Conservation (phyloP, 805 yeast genomes). For the Metschnikowia continentalis region DNA sequence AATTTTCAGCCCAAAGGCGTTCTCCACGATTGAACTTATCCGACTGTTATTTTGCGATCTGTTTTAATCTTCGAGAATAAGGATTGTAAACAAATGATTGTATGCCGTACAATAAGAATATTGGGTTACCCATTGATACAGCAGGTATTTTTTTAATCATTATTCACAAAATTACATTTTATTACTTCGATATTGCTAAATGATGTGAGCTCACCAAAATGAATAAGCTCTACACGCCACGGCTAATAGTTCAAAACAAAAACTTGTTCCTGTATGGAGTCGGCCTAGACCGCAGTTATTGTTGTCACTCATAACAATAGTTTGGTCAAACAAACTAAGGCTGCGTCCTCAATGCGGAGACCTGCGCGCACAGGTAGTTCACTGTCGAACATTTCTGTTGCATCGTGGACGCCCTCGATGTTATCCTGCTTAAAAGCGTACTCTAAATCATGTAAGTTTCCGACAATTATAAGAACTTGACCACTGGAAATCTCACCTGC, state of each 20-base stretch:
- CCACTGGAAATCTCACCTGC: conserved; percentile 14
- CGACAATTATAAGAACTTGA: conserved; percentile 52
- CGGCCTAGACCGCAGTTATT: not conserved
- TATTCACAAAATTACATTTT: not conserved
- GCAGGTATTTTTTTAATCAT: not conserved
- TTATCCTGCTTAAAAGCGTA: conserved; percentile 50
- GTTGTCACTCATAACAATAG: not conserved
- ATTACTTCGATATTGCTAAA: not conserved
- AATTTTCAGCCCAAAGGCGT: not conserved
- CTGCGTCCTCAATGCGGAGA: conserved; percentile 66
- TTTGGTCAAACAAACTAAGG: conserved; percentile 38
- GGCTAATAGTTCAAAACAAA: not conserved
- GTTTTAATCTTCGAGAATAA: not conserved
- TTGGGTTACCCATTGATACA: no score
- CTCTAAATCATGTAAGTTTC: conserved; percentile 57
- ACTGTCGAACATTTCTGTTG: conserved; percentile 69
- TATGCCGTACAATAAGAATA: not conserved
- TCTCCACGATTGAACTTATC: not conserved
- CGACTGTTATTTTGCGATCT: not conserved
- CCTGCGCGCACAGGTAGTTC: conserved; percentile 49
- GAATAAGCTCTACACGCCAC: not conserved
- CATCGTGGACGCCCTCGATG: conserved; percentile 50
- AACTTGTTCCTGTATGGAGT: not conserved
- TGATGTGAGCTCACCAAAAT: not conserved
- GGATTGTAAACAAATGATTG: conserved; percentile 1